Evolutionary conservation across 2,329 filamentous ascomycete genomes (phyloP).

Genomic region (Aspergillus costaricaensis): DNA sequence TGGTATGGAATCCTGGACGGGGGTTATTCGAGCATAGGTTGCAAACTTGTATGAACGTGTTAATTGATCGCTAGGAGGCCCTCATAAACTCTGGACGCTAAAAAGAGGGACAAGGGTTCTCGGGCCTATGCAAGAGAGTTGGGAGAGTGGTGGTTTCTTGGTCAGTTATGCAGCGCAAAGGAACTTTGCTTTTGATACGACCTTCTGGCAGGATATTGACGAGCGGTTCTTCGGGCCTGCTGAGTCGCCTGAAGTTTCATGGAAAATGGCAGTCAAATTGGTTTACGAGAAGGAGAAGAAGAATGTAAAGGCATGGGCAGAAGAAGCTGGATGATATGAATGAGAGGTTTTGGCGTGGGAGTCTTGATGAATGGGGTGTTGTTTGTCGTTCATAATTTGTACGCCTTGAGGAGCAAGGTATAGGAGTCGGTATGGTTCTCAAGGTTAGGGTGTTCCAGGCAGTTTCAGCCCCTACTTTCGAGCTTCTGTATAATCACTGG

Average conservation of each 20-base stretch:
- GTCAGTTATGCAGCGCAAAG: conserved; percentile 12
- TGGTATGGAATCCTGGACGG: conserved; percentile 22
- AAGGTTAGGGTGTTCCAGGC: too few species aligned
- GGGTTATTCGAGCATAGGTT: conserved; percentile 18
- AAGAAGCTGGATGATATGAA: neutral
- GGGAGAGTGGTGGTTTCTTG: conserved; percentile 13
- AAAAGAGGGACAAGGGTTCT: conserved; percentile 18
- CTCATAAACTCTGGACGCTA: conserved; percentile 13
- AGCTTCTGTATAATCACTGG: too few species aligned
- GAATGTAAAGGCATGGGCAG: conserved; percentile 4
- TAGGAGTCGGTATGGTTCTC: too few species aligned
- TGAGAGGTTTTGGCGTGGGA: neutral
- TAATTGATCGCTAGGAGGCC: conserved; percentile 16
- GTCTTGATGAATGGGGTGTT: neutral
- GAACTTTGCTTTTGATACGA: conserved; percentile 15
- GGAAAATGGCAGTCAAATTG: conserved; percentile 1
- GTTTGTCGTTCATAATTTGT: too few species aligned
- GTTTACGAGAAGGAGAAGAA: neutral
- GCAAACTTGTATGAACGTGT: conserved; percentile 18
- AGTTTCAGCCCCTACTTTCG: too few species aligned
- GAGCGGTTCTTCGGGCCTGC: conserved; percentile 7
- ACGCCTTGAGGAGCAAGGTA: too few species aligned
- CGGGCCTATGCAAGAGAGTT: conserved; percentile 19
- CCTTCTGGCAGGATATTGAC: conserved; percentile 17
- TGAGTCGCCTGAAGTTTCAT: neutral